Base-by-base conservation (phyloP, 179 eudicot genomes). In the Gypsophila paniculata region DNA sequence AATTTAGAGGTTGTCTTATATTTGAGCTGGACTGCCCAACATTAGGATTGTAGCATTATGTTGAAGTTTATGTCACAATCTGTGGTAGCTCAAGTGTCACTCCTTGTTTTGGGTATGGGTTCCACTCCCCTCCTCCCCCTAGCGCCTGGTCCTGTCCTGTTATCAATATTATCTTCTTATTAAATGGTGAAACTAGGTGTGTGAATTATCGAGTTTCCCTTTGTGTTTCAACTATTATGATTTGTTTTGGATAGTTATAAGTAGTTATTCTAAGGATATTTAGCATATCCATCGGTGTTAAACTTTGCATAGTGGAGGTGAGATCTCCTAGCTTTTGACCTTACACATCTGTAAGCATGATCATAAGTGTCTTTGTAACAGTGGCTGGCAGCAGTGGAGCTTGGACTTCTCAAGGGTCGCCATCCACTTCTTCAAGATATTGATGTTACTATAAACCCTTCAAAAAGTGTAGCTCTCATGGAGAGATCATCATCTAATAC, bases 381-480 rank as follows among this genome's bases (percentile, higher is more conserved):
- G 99, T 94, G 99, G 99, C 97, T 94, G 67, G 74, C 86, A 57
- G 99, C 97, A 69, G 97, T 94, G 77, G 99, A 94, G 80, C 91
- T 94, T 80, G 99, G 91, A 74, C 88, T 90, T 82, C 74, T 94
- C 65, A 94, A 94, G 77, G 99, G 99, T 70, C 99, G 95, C 3
- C 99, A 94, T 80, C 99, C 99, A 57, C 92, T 94, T 82, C 72
- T 94, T 67, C 77, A 83, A 76, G 97, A 94, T 77, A 76, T 90
- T 23, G 97, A 90, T 83, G 84, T 90, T 62, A 79, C 92, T 71
- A 74, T 91, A 69, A 91, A 86, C 69, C 97, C 97, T 72, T 87
- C 92, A 59, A 84, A 85, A 78, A 86, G 88, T 52, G 75, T 86
- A 60, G 70, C 89, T 68, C 74, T 81, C 34, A 68, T 77, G 74